Percentiles rank a stretch among this genome's conserved stretches.
Evolutionary conservation across 139 green algal species (phyloP).

Genomic region (Raphidocelis subcapitata): DNA sequence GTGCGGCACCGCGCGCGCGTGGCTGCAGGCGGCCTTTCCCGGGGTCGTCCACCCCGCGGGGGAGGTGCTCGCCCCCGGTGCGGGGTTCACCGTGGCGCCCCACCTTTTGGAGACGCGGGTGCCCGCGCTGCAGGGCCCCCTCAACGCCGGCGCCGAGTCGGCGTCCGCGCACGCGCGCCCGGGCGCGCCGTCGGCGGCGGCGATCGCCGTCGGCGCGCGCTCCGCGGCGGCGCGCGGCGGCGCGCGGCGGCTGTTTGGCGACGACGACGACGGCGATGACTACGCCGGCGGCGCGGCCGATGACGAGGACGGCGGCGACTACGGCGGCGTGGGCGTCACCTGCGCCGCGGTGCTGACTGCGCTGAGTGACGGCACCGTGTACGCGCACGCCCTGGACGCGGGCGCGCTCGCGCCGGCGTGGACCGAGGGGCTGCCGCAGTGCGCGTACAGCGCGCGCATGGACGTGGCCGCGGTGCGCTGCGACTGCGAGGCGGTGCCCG

Average conservation of each 20-base stretch:
- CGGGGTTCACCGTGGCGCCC: constrained; percentile 10
- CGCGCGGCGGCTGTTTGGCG: not conserved
- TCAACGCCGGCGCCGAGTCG: constrained; percentile 13
- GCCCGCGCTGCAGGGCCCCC: constrained; percentile 22
- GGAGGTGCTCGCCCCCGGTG: not conserved
- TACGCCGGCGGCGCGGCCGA: not conserved
- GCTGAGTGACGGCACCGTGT: constrained; percentile 18
- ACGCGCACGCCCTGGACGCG: constrained; percentile 24
- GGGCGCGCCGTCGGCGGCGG: not conserved
- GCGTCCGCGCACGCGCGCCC: not conserved
- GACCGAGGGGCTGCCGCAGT: constrained; percentile 15
- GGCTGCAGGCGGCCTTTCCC: constrained; percentile 23
- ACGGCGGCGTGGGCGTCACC: not conserved
- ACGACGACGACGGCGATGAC: not conserved
- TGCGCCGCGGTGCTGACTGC: constrained; percentile 3
- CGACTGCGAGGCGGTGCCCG: constrained; percentile 1
- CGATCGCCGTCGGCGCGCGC: not conserved
- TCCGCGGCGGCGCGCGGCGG: not conserved
- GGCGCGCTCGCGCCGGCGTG: constrained; percentile 10
- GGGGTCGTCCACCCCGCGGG: not conserved
- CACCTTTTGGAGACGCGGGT: constrained; percentile 23
- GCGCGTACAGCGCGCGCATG: constrained; percentile 9
- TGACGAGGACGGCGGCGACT: not conserved
- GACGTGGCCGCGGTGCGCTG: constrained; percentile 19
- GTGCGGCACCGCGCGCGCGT: constrained; percentile 12